phyloP scores from a whole-genome alignment of 2,329 filamentous ascomycete genomes.

The Ceratocystis destructans region DNA sequence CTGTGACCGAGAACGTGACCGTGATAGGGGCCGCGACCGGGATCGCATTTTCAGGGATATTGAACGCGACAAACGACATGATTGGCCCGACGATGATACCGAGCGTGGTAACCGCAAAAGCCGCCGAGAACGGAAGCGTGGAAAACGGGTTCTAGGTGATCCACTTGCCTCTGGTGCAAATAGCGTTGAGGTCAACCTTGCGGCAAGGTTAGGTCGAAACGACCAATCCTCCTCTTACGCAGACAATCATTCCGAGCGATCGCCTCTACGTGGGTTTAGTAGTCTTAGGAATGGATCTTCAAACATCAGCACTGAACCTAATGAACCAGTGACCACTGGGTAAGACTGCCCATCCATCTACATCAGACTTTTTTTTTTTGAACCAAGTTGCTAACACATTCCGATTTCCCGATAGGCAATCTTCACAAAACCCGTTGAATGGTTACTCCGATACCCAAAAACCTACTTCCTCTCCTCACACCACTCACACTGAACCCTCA shows the following conservation, averaged over 20 bases:
- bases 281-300: slow-evolving; percentile 20
- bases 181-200: slow-evolving; percentile 39
- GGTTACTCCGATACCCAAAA: not conserved
- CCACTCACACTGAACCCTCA: slow-evolving; percentile 24
- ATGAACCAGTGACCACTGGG: not conserved
- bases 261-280: slow-evolving; percentile 27
- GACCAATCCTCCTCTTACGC: slow-evolving; percentile 24
- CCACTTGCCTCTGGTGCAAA: slow-evolving; percentile 32
- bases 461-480: slow-evolving; percentile 23
- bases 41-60: slow-evolving; percentile 24
- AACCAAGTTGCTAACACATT: not conserved
- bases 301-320: not conserved
- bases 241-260: slow-evolving; percentile 26
- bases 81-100: slow-evolving; percentile 22
- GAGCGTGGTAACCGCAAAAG: slow-evolving; percentile 19
- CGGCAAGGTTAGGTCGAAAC: slow-evolving; percentile 28
- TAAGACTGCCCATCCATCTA: not conserved
- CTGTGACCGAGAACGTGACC: slow-evolving; percentile 19
- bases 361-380: not conserved
- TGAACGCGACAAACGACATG: slow-evolving; percentile 28
- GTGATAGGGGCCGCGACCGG: slow-evolving; percentile 2
- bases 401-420: not conserved
- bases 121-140: slow-evolving; percentile 15
- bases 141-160: not conserved
- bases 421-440: not conserved